A percentile compares a stretch with the other conserved stretches of the same genome.
Evolutionary conservation across 768 basidiomycete genomes (phyloP).

Genomic region (Suillus luteus): DNA sequence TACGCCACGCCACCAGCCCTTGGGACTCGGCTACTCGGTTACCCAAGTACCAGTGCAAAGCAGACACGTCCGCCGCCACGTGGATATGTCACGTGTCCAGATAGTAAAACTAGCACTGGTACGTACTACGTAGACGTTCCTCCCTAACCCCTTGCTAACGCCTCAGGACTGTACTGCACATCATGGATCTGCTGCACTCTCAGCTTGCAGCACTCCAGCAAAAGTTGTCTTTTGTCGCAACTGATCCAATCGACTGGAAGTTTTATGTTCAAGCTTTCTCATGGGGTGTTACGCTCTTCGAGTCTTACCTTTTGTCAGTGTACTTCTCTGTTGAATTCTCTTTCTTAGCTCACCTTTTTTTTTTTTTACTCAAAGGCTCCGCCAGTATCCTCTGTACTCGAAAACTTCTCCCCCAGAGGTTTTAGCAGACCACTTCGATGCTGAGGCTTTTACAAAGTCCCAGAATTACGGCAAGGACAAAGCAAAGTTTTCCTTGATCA

Average conservation of each 20-base stretch:
- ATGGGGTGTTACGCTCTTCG: constrained; percentile 80
- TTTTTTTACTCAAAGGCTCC: constrained; percentile 42
- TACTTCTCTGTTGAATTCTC: constrained; percentile 5
- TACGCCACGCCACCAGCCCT: neutral
- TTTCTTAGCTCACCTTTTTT: constrained; percentile 1
- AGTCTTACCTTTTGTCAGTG: constrained; percentile 83
- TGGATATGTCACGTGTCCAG: neutral
- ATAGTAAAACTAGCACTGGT: neutral
- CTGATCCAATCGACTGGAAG: constrained; percentile 79
- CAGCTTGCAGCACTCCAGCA: constrained; percentile 59
- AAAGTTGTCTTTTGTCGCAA: constrained; percentile 69
- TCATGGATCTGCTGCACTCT: constrained; percentile 64
- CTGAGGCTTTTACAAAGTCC: constrained; percentile 80
- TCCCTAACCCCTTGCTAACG: neutral
- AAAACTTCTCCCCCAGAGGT: constrained; percentile 71
- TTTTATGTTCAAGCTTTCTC: constrained; percentile 76
- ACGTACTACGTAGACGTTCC: neutral
- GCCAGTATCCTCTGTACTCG: constrained; percentile 86
- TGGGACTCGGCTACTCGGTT: neutral
- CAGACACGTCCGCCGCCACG: neutral
- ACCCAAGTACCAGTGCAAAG: neutral
- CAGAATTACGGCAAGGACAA: constrained; percentile 93
- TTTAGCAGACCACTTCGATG: constrained; percentile 67
- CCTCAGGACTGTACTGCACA: neutral
- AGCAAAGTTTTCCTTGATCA: constrained; percentile 76